These are phyloP conservation scores for Rhytidiadelphus loreus DNA, from an alignment of 225 moss, liverwort and hornwort genomes.

Conservation along the genomic window DNA sequence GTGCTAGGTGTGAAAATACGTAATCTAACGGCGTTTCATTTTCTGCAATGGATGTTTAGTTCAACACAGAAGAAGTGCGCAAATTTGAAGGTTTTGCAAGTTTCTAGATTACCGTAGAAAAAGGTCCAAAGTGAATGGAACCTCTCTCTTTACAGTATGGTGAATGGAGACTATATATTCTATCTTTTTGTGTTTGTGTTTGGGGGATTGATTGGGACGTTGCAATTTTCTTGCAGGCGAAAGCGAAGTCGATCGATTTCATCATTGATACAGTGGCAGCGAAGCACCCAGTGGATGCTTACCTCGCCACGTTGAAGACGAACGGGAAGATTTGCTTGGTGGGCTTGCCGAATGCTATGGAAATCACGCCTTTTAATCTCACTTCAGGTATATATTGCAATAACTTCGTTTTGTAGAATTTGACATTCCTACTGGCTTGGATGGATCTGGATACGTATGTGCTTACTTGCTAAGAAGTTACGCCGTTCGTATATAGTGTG, in stretches of 20 bases:
- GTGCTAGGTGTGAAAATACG: not conserved
- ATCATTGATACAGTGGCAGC: constrained; percentile 53
- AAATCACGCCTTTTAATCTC: constrained; percentile 1
- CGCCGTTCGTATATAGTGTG: not conserved
- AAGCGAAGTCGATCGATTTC: constrained; percentile 39
- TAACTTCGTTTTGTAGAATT: too few relatives aligned
- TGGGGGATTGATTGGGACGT: not conserved
- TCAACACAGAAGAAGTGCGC: too few relatives aligned
- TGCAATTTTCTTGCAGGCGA: constrained; percentile 1
- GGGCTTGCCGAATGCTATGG: constrained; percentile 19
- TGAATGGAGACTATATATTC: too few relatives aligned
- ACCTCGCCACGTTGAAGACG: constrained; percentile 20
- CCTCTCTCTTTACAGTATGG: not conserved
- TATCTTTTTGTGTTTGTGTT: not conserved
- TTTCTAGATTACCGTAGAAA: not conserved
- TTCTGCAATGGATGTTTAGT: not conserved
- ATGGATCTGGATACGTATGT: not conserved
- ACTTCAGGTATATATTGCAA: not conserved
- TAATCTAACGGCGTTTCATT: not conserved
- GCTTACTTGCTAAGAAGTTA: not conserved
- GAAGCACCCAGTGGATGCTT: constrained; percentile 19
- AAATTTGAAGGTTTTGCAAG: too few relatives aligned
- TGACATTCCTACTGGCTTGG: too few relatives aligned
- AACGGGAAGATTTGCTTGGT: constrained; percentile 50
- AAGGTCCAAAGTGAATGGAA: not conserved